Conservation (phyloP, 306 rosid genomes). For the Datisca glomerata region DNA sequence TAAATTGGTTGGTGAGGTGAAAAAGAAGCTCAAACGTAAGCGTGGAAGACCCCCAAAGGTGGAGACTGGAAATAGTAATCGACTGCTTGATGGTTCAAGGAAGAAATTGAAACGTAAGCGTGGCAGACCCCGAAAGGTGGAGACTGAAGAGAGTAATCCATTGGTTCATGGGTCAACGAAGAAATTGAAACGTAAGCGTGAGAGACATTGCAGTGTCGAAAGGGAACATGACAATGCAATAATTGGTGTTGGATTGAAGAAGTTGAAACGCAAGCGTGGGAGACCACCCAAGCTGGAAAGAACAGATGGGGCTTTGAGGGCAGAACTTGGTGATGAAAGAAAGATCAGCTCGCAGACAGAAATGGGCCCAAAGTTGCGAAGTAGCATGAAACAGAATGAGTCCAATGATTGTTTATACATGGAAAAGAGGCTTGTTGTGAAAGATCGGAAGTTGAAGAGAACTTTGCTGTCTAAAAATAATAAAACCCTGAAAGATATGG, state of each 20-base stretch:
- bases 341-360: slow-evolving; percentile 11
- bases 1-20: slow-evolving; percentile 3
- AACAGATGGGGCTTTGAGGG: slow-evolving; percentile 13
- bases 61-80: slow-evolving; percentile 1
- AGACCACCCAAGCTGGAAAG: slow-evolving; percentile 16
- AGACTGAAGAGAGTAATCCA: slow-evolving; percentile 4
- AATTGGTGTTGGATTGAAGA: slow-evolving; percentile 4
- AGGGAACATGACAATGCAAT: slow-evolving; percentile 12
- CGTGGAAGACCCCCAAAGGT: slow-evolving; percentile 10
- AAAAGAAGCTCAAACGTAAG: neutral
- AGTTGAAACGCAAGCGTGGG: slow-evolving; percentile 34
- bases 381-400: slow-evolving; percentile 13
- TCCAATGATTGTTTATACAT: slow-evolving; percentile 10
- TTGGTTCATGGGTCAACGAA: slow-evolving; percentile 4
- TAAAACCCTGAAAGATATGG: slow-evolving; percentile 15
- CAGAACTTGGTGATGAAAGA: slow-evolving; percentile 17
- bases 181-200: slow-evolving; percentile 12
- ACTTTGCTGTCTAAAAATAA: slow-evolving; percentile 19
- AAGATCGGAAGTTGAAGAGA: slow-evolving; percentile 12
- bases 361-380: slow-evolving; percentile 14
- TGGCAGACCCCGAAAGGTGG: slow-evolving; percentile 15
- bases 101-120: slow-evolving; percentile 12
- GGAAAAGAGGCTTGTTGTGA: slow-evolving; percentile 19
- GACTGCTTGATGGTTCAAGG: slow-evolving; percentile 2
- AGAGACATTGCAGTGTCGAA: slow-evolving; percentile 16